Evolutionary conservation across 2,329 filamentous ascomycete species (phyloP).

Genomic region (Cercospora citrullina): DNA sequence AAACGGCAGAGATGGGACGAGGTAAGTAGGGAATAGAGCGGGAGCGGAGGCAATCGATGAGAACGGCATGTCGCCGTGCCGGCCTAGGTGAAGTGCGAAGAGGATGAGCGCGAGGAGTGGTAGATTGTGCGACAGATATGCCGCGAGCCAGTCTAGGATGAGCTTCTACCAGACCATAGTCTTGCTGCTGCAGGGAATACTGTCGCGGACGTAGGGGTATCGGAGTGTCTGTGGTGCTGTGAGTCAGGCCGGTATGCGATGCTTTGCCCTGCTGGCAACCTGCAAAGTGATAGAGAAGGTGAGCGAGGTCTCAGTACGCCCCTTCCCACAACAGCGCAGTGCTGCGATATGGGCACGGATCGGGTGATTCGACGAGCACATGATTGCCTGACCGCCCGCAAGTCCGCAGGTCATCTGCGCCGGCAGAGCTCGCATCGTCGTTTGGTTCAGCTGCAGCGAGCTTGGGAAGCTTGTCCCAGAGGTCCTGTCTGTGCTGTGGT

Average conservation of each 20-base stretch:
- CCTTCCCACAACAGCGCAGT: neutral
- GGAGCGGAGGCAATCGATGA: conserved; percentile 36
- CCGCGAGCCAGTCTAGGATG: conserved; percentile 5
- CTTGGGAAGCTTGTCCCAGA: conserved; percentile 3
- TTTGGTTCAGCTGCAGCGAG: neutral
- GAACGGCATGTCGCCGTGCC: conserved; percentile 30
- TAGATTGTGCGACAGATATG: neutral
- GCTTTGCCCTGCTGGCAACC: neutral
- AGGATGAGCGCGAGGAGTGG: neutral
- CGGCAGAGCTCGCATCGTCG: neutral
- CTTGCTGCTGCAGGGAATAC: neutral
- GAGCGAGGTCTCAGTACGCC: neutral
- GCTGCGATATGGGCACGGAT: neutral
- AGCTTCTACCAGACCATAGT: conserved; percentile 11
- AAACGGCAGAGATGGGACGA: conserved; percentile 53
- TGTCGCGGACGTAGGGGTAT: conserved; percentile 2
- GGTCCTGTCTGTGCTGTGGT: neutral
- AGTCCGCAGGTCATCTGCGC: conserved; percentile 2
- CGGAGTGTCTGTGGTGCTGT: neutral
- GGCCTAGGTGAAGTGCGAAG: neutral
- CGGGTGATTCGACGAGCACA: neutral
- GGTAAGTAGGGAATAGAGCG: conserved; percentile 53
- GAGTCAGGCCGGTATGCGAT: neutral
- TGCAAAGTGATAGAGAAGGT: neutral
- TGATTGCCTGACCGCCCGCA: neutral